These are phyloP conservation scores for Flaveria linearis DNA, from an alignment of 129 eudicot species.

Conservation along the genomic window DNA sequence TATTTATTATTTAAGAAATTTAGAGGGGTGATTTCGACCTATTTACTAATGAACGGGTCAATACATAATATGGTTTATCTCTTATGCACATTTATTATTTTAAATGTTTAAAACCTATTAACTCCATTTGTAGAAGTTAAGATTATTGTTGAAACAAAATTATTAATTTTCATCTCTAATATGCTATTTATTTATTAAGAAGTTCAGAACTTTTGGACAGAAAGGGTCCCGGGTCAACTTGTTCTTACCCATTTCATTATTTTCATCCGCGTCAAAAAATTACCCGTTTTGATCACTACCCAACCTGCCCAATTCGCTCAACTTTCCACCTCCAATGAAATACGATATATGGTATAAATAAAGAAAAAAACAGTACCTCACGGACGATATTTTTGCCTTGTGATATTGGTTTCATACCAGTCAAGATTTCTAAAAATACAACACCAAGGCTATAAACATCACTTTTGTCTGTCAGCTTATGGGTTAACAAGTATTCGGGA, in stretches of 20 bases:
- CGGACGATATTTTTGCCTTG: conserved; percentile 76
- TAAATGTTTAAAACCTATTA: not conserved
- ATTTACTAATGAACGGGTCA: not conserved
- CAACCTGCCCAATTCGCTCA: not conserved
- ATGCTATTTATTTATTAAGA: not conserved
- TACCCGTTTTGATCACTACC: not conserved
- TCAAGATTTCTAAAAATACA: conserved; percentile 77
- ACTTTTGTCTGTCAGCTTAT: conserved; percentile 70
- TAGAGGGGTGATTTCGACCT: not conserved
- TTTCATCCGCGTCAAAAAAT: not conserved
- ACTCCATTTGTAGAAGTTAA: not conserved
- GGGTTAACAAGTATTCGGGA: conserved; percentile 82
- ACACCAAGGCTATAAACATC: conserved; percentile 95
- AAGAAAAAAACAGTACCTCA: conserved; percentile 52
- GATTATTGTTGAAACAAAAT: not conserved
- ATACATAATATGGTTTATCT: not conserved
- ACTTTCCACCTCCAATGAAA: not conserved
- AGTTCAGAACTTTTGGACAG: not conserved
- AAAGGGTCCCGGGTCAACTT: not conserved
- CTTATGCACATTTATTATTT: not conserved
- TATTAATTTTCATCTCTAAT: not conserved
- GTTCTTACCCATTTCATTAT: not conserved
- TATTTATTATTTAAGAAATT: not conserved
- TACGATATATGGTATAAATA: not conserved
- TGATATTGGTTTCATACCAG: conserved; percentile 74